Evolutionary conservation across 2,329 filamentous ascomycete genomes (phyloP).

Genomic region (Raffaelea arxii): DNA sequence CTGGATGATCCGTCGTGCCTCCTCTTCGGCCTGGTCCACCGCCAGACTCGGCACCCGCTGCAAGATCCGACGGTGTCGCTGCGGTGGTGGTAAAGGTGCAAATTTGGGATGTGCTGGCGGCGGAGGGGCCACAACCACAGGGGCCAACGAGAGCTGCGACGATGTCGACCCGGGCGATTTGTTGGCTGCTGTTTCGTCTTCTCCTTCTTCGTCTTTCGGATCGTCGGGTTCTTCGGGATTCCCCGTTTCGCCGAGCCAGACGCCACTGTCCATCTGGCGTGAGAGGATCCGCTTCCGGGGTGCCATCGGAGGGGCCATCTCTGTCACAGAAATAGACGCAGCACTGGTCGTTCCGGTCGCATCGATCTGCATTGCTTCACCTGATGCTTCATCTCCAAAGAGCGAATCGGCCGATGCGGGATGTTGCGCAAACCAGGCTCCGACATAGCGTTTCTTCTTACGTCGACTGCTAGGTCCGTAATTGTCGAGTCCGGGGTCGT

Average conservation of each 20-base stretch:
- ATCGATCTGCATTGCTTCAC: too few relatives aligned
- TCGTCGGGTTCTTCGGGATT: slow-evolving; percentile 35
- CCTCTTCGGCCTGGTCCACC: slow-evolving; percentile 30
- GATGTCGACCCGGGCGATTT: slow-evolving; percentile 57
- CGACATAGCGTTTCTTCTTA: slow-evolving; percentile 53
- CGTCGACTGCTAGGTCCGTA: slow-evolving; percentile 39
- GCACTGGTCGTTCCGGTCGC: background rate
- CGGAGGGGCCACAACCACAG: slow-evolving; percentile 1
- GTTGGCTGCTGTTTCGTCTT: too few relatives aligned
- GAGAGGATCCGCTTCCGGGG: slow-evolving; percentile 45
- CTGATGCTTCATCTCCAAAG: slow-evolving; percentile 9
- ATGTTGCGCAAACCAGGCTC: slow-evolving; percentile 57
- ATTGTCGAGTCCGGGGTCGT: slow-evolving; percentile 57
- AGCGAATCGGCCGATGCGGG: slow-evolving; percentile 13
- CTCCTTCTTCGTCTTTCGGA: slow-evolving; percentile 10
- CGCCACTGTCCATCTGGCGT: slow-evolving; percentile 53
- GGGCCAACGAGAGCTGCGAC: slow-evolving; percentile 37
- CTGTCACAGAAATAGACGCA: background rate
- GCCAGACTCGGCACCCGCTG: slow-evolving; percentile 17
- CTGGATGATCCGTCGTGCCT: slow-evolving; percentile 37
- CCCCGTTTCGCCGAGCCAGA: slow-evolving; percentile 56
- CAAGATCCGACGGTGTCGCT: slow-evolving; percentile 16
- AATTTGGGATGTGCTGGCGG: background rate
- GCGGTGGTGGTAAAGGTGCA: slow-evolving; percentile 27
- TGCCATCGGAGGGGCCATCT: too few relatives aligned